phyloP scores from a whole-genome alignment of 2,329 filamentous ascomycete genomes.

The Elsinoe perseae region DNA sequence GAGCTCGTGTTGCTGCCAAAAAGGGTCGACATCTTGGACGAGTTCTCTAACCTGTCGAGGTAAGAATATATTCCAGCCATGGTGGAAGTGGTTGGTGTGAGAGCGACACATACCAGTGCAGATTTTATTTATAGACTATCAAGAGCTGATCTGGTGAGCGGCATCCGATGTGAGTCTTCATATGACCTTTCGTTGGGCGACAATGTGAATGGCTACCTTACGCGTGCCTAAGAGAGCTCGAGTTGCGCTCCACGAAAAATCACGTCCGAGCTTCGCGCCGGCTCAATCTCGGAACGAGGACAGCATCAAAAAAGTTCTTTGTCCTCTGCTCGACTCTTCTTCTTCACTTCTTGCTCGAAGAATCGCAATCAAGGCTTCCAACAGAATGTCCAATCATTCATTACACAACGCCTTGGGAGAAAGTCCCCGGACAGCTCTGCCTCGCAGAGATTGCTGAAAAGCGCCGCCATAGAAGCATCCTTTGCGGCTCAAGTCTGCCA shows the following conservation, averaged over 20 bases:
- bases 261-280: constrained; percentile 13
- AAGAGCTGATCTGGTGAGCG: neutral
- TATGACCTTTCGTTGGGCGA: neutral
- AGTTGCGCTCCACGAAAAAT: constrained; percentile 13
- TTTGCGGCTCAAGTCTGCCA: constrained; percentile 67
- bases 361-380: constrained; percentile 99
- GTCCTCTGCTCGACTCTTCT: constrained; percentile 29
- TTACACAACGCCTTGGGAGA: constrained; percentile 83
- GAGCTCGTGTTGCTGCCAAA: constrained; percentile 47
- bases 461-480: constrained; percentile 96
- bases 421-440: constrained; percentile 97
- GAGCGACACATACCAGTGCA: neutral
- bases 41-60: neutral
- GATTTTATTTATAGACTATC: neutral
- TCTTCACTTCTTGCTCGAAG: constrained; percentile 88
- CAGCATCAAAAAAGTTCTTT: constrained; percentile 19
- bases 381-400: constrained; percentile 55
- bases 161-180: neutral
- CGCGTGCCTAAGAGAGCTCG: constrained; percentile 4
- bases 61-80: neutral
- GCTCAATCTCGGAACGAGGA: constrained; percentile 9
- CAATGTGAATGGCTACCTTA: constrained; percentile 10
- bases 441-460: constrained; percentile 72
- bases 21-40: constrained; percentile 52
- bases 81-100: neutral